Base-by-base conservation (phyloP, 495 filamentous ascomycete species). In the Penicillium bialowiezense region DNA sequence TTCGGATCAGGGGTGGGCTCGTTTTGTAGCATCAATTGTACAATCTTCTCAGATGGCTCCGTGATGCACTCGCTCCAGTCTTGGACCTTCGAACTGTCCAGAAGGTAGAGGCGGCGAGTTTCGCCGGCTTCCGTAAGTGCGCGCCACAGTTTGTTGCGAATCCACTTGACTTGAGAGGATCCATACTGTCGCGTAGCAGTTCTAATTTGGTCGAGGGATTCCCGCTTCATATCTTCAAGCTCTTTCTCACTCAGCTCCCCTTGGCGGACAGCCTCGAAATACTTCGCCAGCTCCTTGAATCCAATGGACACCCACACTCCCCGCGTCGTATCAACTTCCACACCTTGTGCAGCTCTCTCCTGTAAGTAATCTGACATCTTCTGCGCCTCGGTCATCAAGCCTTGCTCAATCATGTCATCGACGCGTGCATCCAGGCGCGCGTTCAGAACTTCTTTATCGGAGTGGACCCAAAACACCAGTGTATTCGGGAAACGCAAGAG, bases 301-400 rank as follows among this genome's bases (percentile, higher is more conserved):
- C 95, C 95, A 55, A 99, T 97, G 9, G 91, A 92, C 41, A 93
- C 84, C 90, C 91, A 97, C 12, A 97, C 93, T 3, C 95, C 95
- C 23, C 83, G 80, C 0, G 79, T 85, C 41, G 77, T 72, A 54
- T 97, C 88, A 17, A 93, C 68, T 5, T 55, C 52, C 1, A 73
- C 63, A 0, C 83, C 85, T 8, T 73, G 57, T 0, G 68, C 59
- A 13, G 75, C 54, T 34, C 77, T 70, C 13, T 68, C 40, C 12
- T 70, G 64, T 2, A 84, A 62, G 44, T 77, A 82, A 3, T 77
- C 64, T 28, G 80, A 80, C 54, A 95, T 78, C 1, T 62, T 70
- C 38, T 77, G 64, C 1, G 88, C 86, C 70, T 97, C 84, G 2
- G 72, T 54, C 29, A 89, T 69, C 19, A 99, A 72, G 2, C 95